Percentiles rank a stretch among this genome's conserved stretches.
These are phyloP conservation scores for Diaporthe amygdali DNA, from an alignment of 2,329 filamentous ascomycete species.

Conservation along the genomic window DNA sequence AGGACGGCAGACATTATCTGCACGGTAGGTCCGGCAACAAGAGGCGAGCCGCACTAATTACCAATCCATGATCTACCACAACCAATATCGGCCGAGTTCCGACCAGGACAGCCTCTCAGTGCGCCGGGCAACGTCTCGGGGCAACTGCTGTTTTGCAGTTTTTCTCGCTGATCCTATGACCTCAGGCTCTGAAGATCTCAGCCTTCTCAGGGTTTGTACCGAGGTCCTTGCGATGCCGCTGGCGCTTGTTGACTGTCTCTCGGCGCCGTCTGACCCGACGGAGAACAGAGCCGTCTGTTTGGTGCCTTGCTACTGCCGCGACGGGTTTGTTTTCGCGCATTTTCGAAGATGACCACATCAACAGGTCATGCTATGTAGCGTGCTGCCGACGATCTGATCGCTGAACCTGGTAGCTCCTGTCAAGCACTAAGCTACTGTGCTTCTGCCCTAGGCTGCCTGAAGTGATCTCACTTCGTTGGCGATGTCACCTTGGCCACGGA, in stretches of 20 bases:
- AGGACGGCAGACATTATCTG: not conserved
- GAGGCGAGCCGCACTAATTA: constrained; percentile 9
- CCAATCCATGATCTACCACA: not conserved
- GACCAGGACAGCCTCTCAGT: not conserved
- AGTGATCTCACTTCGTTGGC: not conserved
- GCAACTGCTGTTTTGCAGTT: constrained; percentile 10
- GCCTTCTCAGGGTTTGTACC: not conserved
- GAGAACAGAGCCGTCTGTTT: not conserved
- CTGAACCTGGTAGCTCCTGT: not conserved
- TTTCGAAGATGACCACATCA: not conserved
- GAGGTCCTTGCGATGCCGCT: not conserved
- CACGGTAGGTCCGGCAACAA: not conserved
- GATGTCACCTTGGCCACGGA: not conserved
- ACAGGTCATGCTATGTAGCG: not conserved
- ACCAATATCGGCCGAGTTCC: constrained; percentile 14
- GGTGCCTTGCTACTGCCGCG: not conserved
- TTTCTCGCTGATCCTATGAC: constrained; percentile 15
- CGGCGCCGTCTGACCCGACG: constrained; percentile 10
- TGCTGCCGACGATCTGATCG: not conserved
- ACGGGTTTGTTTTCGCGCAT: not conserved
- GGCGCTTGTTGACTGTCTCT: not conserved
- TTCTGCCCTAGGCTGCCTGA: not conserved
- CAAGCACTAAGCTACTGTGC: constrained; percentile 10
- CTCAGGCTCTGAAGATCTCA: not conserved
- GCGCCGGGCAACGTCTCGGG: not conserved